Evolutionary conservation across 805 yeast genomes (phyloP), one percentile per base, ranked within the genome.

Genomic region (Wickerhamomyces hampshirensis): DNA sequence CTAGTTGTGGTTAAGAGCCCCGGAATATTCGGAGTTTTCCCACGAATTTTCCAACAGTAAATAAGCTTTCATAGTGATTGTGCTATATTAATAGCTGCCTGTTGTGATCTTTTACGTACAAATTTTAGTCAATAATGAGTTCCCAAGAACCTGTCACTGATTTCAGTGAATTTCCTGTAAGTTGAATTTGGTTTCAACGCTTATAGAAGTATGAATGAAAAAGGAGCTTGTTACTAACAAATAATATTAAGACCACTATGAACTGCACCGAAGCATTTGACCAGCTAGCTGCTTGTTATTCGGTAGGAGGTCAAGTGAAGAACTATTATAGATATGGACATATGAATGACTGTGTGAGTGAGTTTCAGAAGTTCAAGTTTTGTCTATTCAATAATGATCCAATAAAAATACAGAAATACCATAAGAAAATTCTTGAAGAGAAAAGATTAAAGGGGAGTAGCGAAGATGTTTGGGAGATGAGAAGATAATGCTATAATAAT

Each of bases 271-370:
- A 91, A 30, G 93, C 93, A 1, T 80, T 89, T 59, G 95, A 89
- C 58, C 95, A 87, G 53, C 66, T 89, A 16, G 71, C 88, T 31
- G 80, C 76, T 31, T 91, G 98, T 57, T 87, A 84, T 62, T 84
- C 97, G 0, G 55, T 89, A 3, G 97, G 96, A 4, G 97, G 97
- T 1, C 96, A 89, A 55, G 63, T 85, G 15, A 74, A 94, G 42
- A 74, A 83, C 59, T 83, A 84, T 51, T 91, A 89, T 56, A 66
- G 97, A 37, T 83, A 77, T 53, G 97, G 97, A 3, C 76, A 79
- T 29, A 70, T 86, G 50, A 77, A 80, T 34, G 65, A 75, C 42
- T 91, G 98, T 59, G 70, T 69, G 30, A 71, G 71, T 34, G 84
- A 84, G 50, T 68, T 84, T 35, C 77, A 72, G 17, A 86, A 87